These are phyloP conservation scores for Leptographium lundbergii DNA, from an alignment of 2,329 filamentous ascomycete genomes.

Conservation along the genomic window DNA sequence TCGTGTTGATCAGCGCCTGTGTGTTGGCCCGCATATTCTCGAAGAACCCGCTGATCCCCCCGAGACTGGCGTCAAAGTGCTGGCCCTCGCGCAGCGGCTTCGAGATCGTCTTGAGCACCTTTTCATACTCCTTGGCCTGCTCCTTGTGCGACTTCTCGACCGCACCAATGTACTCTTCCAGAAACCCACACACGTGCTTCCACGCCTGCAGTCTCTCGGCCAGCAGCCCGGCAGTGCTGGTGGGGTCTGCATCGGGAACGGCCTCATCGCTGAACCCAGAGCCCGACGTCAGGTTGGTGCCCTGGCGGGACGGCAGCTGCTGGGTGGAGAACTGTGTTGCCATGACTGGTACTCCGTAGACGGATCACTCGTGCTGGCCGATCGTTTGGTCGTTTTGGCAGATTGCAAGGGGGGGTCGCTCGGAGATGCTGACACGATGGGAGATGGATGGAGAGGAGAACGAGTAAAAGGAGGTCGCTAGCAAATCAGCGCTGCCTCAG, in stretches of 20 bases:
- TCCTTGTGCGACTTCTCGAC: slow-evolving; percentile 77
- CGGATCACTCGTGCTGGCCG: background rate
- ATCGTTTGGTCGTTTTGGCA: background rate
- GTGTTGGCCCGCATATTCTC: slow-evolving; percentile 92
- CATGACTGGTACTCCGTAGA: background rate
- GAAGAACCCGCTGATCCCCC: slow-evolving; percentile 79
- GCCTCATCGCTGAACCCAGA: slow-evolving; percentile 42
- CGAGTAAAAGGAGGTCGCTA: background rate
- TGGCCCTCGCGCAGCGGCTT: slow-evolving; percentile 78
- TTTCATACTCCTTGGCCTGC: slow-evolving; percentile 91
- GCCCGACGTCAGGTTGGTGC: slow-evolving; percentile 11
- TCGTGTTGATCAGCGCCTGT: slow-evolving; percentile 77
- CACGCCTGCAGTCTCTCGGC: slow-evolving; percentile 82
- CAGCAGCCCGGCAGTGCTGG: slow-evolving; percentile 61
- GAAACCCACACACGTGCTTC: slow-evolving; percentile 85
- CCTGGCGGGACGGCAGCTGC: slow-evolving; percentile 11
- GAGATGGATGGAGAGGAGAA: background rate
- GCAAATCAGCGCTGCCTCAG: too few relatives aligned
- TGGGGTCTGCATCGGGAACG: slow-evolving; percentile 44
- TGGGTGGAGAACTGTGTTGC: slow-evolving; percentile 1
- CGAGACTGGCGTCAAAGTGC: slow-evolving; percentile 85
- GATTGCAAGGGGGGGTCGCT: background rate
- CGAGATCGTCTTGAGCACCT: slow-evolving; percentile 82
- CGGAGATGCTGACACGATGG: too few relatives aligned
- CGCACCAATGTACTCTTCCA: slow-evolving; percentile 78